These are phyloP conservation scores for Ilyonectria mors-panacis DNA, from an alignment of 2,329 filamentous ascomycete genomes.

Conservation along the genomic window DNA sequence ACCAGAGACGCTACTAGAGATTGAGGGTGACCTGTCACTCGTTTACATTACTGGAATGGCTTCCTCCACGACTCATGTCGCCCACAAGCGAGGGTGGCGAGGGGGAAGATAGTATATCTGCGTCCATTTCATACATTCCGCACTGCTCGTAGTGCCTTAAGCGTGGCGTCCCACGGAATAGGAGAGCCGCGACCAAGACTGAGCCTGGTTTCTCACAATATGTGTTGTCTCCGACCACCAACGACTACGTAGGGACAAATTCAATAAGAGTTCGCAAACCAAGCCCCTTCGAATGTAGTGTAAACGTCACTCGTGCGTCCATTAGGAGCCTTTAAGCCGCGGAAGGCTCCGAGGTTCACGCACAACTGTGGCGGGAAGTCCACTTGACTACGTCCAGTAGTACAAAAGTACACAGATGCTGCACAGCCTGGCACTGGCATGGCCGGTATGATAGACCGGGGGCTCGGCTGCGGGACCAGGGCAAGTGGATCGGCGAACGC, in stretches of 20 bases:
- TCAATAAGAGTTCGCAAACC: neutral
- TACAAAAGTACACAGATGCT: neutral
- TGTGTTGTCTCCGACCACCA: neutral
- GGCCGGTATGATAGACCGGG: conserved; percentile 12
- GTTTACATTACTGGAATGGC: conserved; percentile 11
- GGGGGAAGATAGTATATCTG: conserved; percentile 3
- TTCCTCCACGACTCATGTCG: conserved; percentile 3
- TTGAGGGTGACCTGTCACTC: neutral
- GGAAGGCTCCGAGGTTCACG: neutral
- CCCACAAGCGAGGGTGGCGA: conserved; percentile 1
- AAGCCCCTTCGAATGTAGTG: conserved; percentile 3
- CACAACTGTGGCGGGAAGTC: neutral
- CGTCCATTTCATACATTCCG: conserved; percentile 22
- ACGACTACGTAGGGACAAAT: neutral
- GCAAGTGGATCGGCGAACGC: conserved; percentile 11
- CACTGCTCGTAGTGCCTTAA: conserved; percentile 1
- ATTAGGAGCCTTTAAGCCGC: neutral
- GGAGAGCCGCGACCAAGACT: neutral
- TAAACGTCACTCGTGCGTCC: neutral
- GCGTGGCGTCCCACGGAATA: neutral
- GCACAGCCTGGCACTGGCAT: neutral
- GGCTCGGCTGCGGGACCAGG: conserved; percentile 3
- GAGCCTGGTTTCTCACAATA: neutral
- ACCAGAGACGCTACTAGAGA: neutral
- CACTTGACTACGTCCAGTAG: neutral